Evolutionary conservation across 306 rosid genomes (phyloP).

Genomic region (Dryas drummondii): DNA sequence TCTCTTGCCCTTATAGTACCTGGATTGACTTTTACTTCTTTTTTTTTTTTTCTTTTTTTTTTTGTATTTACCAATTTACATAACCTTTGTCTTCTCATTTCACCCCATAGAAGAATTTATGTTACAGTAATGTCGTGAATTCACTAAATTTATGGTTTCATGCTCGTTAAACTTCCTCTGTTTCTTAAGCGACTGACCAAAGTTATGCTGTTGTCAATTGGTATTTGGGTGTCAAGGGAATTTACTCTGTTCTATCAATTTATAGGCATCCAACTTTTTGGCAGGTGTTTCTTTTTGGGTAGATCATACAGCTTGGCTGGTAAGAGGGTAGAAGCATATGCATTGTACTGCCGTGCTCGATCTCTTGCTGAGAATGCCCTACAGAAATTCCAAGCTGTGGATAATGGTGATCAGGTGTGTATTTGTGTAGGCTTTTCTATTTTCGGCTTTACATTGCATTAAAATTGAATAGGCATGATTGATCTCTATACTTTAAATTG

Average conservation of each 20-base stretch:
- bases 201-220: constrained; percentile 4
- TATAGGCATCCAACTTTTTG: constrained; percentile 16
- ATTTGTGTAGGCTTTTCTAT: background rate
- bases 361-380: constrained; percentile 47
- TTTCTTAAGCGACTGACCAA: background rate
- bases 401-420: constrained; percentile 37
- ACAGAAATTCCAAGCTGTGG: constrained; percentile 25
- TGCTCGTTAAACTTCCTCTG: background rate
- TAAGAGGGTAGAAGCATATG: constrained; percentile 91
- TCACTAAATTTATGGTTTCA: background rate
- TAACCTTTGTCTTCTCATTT: constrained; percentile 2
- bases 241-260: background rate
- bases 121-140: background rate
- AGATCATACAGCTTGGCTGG: constrained; percentile 90
- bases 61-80: background rate
- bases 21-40: background rate
- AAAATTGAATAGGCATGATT: background rate
- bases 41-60: background rate
- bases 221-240: background rate
- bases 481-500: background rate
- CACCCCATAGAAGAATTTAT: background rate
- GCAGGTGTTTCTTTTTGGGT: constrained; percentile 91
- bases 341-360: constrained; percentile 67
- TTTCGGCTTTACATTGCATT: background rate
- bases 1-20: background rate